Percentiles rank a stretch among this genome's conserved stretches.
These are phyloP conservation scores for Russula dissimulans DNA, from an alignment of 768 basidiomycete genomes.

Conservation along the genomic window DNA sequence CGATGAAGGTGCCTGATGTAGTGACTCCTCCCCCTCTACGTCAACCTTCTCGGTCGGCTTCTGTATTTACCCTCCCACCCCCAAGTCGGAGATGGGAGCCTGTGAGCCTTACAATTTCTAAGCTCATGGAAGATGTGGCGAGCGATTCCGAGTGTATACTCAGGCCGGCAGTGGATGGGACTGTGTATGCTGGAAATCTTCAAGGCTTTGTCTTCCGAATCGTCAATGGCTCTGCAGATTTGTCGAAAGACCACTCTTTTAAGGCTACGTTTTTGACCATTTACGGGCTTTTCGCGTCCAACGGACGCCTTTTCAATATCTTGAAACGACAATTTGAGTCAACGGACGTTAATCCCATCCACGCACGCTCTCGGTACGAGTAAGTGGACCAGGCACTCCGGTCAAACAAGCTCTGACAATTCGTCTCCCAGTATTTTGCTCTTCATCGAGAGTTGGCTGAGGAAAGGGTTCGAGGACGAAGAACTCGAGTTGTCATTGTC, in stretches of 20 bases:
- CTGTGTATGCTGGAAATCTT: conserved; percentile 8
- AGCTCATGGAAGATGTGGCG: not conserved
- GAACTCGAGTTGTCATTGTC: not conserved
- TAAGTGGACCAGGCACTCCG: not conserved
- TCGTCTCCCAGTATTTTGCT: conserved; percentile 1
- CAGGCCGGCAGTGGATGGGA: conserved; percentile 1
- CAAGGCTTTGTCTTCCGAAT: conserved; percentile 4
- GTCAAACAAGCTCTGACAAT: not conserved
- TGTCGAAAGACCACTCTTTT: not conserved
- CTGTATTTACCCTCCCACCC: not conserved
- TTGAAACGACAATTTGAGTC: conserved; percentile 4
- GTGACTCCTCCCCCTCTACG: not conserved
- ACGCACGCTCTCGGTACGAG: not conserved
- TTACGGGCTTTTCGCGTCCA: conserved; percentile 4
- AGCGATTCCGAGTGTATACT: conserved; percentile 1
- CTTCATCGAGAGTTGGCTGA: conserved; percentile 11
- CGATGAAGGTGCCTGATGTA: not conserved
- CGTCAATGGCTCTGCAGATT: not conserved
- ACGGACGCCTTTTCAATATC: not conserved
- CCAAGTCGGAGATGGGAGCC: not conserved
- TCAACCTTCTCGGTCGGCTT: not conserved
- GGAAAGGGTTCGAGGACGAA: conserved; percentile 10
- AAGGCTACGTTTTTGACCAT: not conserved
- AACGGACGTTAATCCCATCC: not conserved
- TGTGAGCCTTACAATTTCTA: not conserved